Conservation (phyloP, 108 stramenopile genomes). For the Discostella stelligeroides region DNA sequence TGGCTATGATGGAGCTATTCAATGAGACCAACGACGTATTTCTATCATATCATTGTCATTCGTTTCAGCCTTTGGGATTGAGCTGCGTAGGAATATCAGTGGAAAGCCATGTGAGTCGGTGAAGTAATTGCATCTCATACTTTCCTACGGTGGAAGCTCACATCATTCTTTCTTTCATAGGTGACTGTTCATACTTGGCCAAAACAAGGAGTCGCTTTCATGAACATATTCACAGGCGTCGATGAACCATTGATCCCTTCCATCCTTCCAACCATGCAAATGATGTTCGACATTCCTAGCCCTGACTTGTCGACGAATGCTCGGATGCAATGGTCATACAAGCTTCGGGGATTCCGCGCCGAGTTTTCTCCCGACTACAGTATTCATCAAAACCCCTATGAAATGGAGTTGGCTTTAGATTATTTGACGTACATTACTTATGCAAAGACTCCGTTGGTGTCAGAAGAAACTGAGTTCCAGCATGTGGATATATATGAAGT, state of each 20-base stretch:
- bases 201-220: slow-evolving; percentile 65
- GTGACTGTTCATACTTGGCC: slow-evolving; percentile 80
- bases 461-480: slow-evolving; percentile 45
- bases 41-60: slow-evolving; percentile 83
- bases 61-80: slow-evolving; percentile 69
- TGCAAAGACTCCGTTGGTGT: slow-evolving; percentile 27
- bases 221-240: slow-evolving; percentile 79
- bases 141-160: neutral
- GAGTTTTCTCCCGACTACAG: slow-evolving; percentile 10
- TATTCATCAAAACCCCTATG: slow-evolving; percentile 9
- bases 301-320: neutral
- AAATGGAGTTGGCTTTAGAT: slow-evolving; percentile 26
- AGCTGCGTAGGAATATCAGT: slow-evolving; percentile 73
- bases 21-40: slow-evolving; percentile 64
- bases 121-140: neutral
- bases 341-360: slow-evolving; percentile 60
- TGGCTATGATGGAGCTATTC: slow-evolving; percentile 71
- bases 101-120: slow-evolving; percentile 46
- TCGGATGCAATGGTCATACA: slow-evolving; percentile 49
- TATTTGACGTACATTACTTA: neutral
- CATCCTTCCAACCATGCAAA: slow-evolving; percentile 54
- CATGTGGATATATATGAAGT: slow-evolving; percentile 60
- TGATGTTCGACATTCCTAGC: slow-evolving; percentile 53
- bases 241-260: slow-evolving; percentile 43
- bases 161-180: neutral